Evolutionary conservation across 2,329 filamentous ascomycete genomes (phyloP), one percentile per base, ranked within the genome.

Genomic region (Ophiocordyceps unilateralis): DNA sequence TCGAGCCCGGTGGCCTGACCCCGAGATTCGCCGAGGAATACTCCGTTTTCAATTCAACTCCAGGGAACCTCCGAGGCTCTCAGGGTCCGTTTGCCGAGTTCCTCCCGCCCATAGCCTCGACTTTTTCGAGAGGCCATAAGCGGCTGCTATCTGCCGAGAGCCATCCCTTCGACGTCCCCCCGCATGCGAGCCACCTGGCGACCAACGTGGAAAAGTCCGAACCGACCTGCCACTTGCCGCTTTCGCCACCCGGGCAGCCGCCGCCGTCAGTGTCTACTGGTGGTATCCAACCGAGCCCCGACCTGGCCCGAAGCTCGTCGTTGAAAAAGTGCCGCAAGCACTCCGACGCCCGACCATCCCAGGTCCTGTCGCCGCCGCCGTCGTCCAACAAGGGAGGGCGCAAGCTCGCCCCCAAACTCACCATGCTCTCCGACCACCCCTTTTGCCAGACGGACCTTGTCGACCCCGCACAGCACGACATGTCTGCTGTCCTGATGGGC

Each of bases 1-100:
- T 70, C 58, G 66, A 72, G 47, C 56, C 67, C 42, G 62, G 64
- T 49, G 66, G 67, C 50, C 74, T 70, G 68, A 78, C 74, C 39
- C 74, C 75, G 55, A 68, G 67, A 45, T 79, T 77, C 61, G 73
- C 74, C 49, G 73, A 78, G 54, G 74, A 78, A 49, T 78, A 76
- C 53, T 76, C 74, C 48, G 73, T 78, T 53, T 78, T 79, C 63
- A 75, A 76, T 59, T 63, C 68, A n/a, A 77, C 74, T 9, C 75
- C 75, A 15, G 74, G 72, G 40, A 74, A 76, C 53, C 62, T 77
- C 43, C 64, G 63, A 51, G 68, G 63, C 43, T 57, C 61, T 38
- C 61, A 65, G 44, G 63, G 56, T 45, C 55, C 59, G 14, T 74
- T 72, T 53, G 51, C 59, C 49, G 68, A 70, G 50, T 67, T 68